phyloP scores from a whole-genome alignment of 2,329 filamentous ascomycete genomes.

The Endothia cerciana region DNA sequence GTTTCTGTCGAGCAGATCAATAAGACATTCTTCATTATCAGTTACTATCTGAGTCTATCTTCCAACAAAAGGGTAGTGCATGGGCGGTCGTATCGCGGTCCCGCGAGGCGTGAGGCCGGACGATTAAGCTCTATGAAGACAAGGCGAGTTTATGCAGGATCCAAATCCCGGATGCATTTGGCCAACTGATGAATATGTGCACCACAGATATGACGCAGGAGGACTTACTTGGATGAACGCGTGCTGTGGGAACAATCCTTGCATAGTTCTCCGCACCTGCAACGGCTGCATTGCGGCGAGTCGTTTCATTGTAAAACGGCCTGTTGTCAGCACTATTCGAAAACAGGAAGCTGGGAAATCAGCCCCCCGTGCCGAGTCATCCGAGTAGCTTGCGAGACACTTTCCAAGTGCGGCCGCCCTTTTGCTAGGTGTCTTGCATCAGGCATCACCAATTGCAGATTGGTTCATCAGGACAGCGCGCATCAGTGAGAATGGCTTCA shows the following conservation, averaged over 20 bases:
- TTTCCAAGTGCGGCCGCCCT: not conserved
- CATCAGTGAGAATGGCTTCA: slow-evolving; percentile 5
- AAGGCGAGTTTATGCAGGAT: too few species aligned
- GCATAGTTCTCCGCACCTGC: not conserved
- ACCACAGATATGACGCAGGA: too few species aligned
- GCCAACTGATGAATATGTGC: not conserved
- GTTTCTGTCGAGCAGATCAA: too few species aligned
- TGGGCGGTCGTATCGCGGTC: too few species aligned
- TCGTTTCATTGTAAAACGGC: not conserved
- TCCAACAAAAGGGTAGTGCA: too few species aligned
- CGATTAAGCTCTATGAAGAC: too few species aligned
- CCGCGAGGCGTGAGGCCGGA: too few species aligned
- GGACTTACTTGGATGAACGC: not conserved
- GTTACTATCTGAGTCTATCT: too few species aligned
- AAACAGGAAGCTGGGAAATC: slow-evolving; percentile 3
- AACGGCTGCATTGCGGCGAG: not conserved
- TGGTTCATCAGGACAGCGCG: not conserved
- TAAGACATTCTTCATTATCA: too few species aligned
- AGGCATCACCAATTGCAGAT: not conserved
- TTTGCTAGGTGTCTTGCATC: not conserved
- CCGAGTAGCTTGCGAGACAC: not conserved
- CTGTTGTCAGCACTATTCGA: slow-evolving; percentile 12
- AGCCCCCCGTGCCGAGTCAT: not conserved
- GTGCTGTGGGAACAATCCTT: not conserved
- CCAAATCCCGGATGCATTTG: too few species aligned